phyloP scores from a whole-genome alignment of 164 flowering plant genomes.

The Santalum album region DNA sequence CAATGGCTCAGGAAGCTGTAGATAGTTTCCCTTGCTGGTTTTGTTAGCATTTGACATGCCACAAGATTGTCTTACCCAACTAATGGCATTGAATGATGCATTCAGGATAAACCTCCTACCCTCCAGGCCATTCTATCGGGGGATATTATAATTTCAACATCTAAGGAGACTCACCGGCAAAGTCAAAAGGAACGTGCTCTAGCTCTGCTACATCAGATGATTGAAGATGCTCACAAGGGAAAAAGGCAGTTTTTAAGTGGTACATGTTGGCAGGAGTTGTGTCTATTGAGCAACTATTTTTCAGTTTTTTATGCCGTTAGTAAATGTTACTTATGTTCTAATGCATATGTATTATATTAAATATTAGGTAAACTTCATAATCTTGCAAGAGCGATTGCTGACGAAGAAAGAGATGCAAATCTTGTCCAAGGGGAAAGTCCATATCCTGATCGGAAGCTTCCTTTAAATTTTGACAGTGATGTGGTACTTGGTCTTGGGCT shows the following conservation, averaged over 20 bases:
- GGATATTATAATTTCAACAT: constrained; percentile 33
- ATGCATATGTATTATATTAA: constrained; percentile 8
- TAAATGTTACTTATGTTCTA: constrained; percentile 1
- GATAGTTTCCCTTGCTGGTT: neutral
- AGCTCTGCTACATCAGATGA: constrained; percentile 90
- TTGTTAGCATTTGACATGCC: neutral
- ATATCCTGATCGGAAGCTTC: constrained; percentile 33
- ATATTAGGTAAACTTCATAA: constrained; percentile 91
- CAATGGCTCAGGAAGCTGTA: too few species aligned
- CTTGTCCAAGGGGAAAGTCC: constrained; percentile 41
- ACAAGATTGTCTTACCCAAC: neutral
- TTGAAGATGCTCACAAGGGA: constrained; percentile 97
- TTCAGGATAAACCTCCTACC: constrained; percentile 58
- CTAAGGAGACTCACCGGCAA: constrained; percentile 53
- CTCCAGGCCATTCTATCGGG: constrained; percentile 72
- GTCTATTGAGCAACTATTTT: neutral
- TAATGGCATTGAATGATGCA: constrained; percentile 5
- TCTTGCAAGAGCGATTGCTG: constrained; percentile 94
- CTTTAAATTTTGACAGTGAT: constrained; percentile 40
- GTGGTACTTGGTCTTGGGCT: constrained; percentile 89
- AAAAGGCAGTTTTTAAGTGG: constrained; percentile 98
- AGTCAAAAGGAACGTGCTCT: constrained; percentile 95
- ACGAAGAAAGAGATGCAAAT: constrained; percentile 66
- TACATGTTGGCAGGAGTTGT: constrained; percentile 10
- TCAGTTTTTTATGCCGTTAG: neutral